Evolutionary conservation across 225 moss, liverwort and hornwort species (phyloP).

Genomic region (Asterella californica): DNA sequence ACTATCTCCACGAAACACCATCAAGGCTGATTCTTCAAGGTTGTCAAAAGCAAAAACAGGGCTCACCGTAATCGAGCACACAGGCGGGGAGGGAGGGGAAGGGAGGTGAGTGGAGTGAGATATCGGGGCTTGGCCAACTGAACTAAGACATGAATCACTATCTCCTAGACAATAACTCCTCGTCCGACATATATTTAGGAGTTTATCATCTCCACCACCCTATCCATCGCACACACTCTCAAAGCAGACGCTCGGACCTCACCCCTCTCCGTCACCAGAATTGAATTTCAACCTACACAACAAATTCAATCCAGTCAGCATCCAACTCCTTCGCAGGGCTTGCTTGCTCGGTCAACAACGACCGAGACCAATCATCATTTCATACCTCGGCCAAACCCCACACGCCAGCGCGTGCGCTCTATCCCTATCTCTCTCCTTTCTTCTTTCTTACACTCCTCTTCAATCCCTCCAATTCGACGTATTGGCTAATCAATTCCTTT

Average conservation of each 20-base stretch:
- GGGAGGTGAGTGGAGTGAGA: neutral
- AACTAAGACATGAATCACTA: neutral
- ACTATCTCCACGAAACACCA: neutral
- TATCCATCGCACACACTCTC: neutral
- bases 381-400: constrained; percentile 20
- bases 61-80: neutral
- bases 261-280: neutral
- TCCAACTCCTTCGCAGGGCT: constrained; percentile 12
- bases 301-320: constrained; percentile 7
- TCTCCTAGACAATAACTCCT: neutral
- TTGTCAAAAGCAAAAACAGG: neutral
- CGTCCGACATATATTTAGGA: neutral
- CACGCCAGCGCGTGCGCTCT: constrained; percentile 5
- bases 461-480: neutral
- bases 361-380: constrained; percentile 14
- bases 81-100: neutral
- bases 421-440: neutral
- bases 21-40: neutral
- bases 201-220: constrained; percentile 6
- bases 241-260: neutral
- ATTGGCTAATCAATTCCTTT: neutral
- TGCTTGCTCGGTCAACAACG: constrained; percentile 16
- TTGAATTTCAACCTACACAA: neutral
- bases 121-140: neutral
- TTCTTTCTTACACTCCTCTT: neutral